Evolutionary conservation across 179 eudicot genomes (phyloP).

Genomic region (Beta lomatogona): DNA sequence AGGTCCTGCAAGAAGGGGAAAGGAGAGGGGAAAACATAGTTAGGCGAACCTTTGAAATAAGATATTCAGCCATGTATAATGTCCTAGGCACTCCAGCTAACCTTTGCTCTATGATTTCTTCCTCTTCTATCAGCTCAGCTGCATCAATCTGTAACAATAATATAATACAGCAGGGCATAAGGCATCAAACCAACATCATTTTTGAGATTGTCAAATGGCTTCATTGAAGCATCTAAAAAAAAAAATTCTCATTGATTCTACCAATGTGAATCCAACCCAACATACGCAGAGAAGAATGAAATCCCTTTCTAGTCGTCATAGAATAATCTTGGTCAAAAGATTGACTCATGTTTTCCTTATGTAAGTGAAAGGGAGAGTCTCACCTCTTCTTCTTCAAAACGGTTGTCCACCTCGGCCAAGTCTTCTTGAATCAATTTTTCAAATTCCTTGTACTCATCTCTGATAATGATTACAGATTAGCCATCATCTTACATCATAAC

Average conservation of each 20-base stretch:
- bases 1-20: slow-evolving; percentile 42
- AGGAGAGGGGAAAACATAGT: not conserved
- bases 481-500: slow-evolving; percentile 13
- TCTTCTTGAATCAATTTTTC: slow-evolving; percentile 83
- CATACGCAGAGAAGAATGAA: not conserved
- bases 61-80: not conserved
- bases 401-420: slow-evolving; percentile 79
- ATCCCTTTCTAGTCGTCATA: not conserved
- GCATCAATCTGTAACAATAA: slow-evolving; percentile 71
- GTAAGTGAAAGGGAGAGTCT: slow-evolving; percentile 23
- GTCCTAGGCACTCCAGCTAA: slow-evolving; percentile 30
- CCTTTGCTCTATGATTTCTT: slow-evolving; percentile 82
- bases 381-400: slow-evolving; percentile 96
- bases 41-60: not conserved
- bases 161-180: slow-evolving; percentile 9
- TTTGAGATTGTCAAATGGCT: not conserved
- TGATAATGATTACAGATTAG: slow-evolving; percentile 32
- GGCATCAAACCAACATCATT: slow-evolving; percentile 11
- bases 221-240: not conserved
- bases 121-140: slow-evolving; percentile 89
- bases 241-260: not conserved
- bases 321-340: not conserved
- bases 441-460: slow-evolving; percentile 94
- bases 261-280: slow-evolving; percentile 9
- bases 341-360: not conserved